Percentiles rank a stretch among this genome's conserved stretches.
Conservation (phyloP, 306 rosid species). For the Senna tora region DNA sequence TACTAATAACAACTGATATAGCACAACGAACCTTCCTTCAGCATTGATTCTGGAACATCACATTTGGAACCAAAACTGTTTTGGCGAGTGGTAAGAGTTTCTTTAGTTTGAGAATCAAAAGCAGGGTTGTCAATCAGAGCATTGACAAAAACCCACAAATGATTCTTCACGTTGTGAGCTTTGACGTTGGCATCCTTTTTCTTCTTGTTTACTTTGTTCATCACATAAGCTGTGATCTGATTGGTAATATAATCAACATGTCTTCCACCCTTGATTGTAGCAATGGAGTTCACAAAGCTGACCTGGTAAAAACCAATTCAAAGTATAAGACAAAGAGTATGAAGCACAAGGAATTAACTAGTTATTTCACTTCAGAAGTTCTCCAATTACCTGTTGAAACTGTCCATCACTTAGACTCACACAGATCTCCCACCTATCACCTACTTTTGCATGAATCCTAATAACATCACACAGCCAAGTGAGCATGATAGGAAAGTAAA, state of each 20-base stretch:
- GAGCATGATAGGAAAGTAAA: constrained; percentile 1
- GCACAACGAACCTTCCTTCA: constrained; percentile 72
- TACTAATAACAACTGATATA: neutral
- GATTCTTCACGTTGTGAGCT: constrained; percentile 88
- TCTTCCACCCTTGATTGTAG: constrained; percentile 94
- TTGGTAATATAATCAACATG: constrained; percentile 84
- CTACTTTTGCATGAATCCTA: constrained; percentile 71
- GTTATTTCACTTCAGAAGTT: constrained; percentile 17
- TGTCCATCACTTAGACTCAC: constrained; percentile 92
- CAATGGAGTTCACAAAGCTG: constrained; percentile 85
- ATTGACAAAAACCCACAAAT: constrained; percentile 94
- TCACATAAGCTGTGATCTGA: constrained; percentile 77
- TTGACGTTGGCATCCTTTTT: constrained; percentile 92
- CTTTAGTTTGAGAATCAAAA: constrained; percentile 97
- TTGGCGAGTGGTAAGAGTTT: constrained; percentile 79
- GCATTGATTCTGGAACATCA: constrained; percentile 73
- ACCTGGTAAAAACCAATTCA: constrained; percentile 56
- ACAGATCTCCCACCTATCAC: constrained; percentile 92
- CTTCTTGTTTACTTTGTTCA: constrained; percentile 85
- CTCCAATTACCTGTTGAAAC: constrained; percentile 79
- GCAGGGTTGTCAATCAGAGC: constrained; percentile 96
- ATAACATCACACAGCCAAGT: constrained; percentile 2
- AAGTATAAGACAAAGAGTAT: constrained; percentile 4
- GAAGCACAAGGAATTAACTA: constrained; percentile 5
- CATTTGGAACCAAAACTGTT: constrained; percentile 89